Conservation (phyloP, 2,329 filamentous ascomycete genomes). For the Delphinella strobiligena region DNA sequence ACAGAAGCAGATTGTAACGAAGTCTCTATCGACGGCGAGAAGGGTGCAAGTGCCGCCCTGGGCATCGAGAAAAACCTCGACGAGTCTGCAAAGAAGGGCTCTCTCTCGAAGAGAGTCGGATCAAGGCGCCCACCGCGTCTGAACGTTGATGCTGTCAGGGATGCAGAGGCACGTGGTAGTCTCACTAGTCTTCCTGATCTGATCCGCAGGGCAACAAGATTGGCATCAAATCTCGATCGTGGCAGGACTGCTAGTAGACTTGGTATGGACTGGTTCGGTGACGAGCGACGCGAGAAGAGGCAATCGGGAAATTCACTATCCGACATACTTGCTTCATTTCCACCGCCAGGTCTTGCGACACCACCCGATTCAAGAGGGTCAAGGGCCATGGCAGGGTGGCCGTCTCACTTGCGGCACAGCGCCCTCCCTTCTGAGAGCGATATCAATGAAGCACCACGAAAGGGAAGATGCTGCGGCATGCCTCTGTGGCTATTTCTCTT, state of each 20-base stretch:
- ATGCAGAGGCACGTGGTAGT: conserved; percentile 74
- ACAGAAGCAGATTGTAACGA: conserved; percentile 2
- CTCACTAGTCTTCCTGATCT: conserved; percentile 85
- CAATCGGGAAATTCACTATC: conserved; percentile 42
- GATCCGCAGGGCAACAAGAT: conserved; percentile 73
- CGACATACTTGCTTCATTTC: conserved; percentile 55
- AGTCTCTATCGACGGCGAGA: conserved; percentile 16
- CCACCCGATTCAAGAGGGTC: conserved; percentile 12
- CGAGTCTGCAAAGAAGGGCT: conserved; percentile 14
- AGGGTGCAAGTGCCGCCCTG: conserved; percentile 11
- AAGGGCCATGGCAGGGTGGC: conserved; percentile 6
- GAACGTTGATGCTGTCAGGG: conserved; percentile 69
- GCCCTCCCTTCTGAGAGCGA: conserved; percentile 9
- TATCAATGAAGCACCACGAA: conserved; percentile 5
- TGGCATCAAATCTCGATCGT: conserved; percentile 79
- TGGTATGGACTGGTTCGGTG: conserved; percentile 38
- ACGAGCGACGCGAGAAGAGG: conserved; percentile 14
- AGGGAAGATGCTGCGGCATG: conserved; percentile 67
- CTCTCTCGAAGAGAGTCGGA: conserved; percentile 30
- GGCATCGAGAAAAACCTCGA: conserved; percentile 16
- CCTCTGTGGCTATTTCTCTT: conserved; percentile 67
- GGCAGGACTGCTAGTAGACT: conserved; percentile 55
- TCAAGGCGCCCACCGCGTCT: conserved; percentile 53
- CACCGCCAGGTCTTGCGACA: conserved; percentile 40
- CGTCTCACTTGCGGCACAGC: conserved; percentile 8